Conservation (phyloP, 129 eudicot genomes). For the Centrapalus pauciflorus region DNA sequence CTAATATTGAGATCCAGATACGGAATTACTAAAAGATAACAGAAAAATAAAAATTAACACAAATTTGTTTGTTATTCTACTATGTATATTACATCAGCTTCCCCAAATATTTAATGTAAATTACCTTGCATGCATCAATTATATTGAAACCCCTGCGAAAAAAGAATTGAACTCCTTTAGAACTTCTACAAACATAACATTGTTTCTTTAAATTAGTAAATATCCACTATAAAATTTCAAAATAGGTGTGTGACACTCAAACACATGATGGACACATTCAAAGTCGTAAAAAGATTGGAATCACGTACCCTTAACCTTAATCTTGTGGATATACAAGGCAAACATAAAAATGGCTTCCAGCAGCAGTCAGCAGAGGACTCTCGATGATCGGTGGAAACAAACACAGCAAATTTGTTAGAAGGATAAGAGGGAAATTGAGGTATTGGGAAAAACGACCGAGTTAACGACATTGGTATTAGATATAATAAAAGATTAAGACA, state of each 20-base stretch:
- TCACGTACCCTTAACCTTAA: conserved; percentile 18
- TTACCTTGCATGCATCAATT: background rate
- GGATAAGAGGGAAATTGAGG: conserved; percentile 7
- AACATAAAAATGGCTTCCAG: background rate
- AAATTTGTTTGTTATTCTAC: background rate
- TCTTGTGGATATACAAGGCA: conserved; percentile 17
- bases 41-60: background rate
- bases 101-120: background rate
- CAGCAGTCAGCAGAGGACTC: background rate
- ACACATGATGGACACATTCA: background rate
- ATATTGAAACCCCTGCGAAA: background rate
- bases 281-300: background rate
- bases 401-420: conserved; percentile 5
- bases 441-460: conserved; percentile 14
- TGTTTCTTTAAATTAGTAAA: background rate
- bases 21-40: background rate
- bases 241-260: background rate
- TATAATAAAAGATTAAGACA: conserved; percentile 13
- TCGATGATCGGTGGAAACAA: conserved; percentile 1
- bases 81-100: background rate
- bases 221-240: conserved; percentile 1
- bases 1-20: no score
- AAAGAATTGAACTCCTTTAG: background rate
- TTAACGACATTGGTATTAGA: conserved; percentile 27
- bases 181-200: conserved; percentile 1